phyloP scores from a whole-genome alignment of 352 stramenopile species.

The Globisporangium cylindrosporum region DNA sequence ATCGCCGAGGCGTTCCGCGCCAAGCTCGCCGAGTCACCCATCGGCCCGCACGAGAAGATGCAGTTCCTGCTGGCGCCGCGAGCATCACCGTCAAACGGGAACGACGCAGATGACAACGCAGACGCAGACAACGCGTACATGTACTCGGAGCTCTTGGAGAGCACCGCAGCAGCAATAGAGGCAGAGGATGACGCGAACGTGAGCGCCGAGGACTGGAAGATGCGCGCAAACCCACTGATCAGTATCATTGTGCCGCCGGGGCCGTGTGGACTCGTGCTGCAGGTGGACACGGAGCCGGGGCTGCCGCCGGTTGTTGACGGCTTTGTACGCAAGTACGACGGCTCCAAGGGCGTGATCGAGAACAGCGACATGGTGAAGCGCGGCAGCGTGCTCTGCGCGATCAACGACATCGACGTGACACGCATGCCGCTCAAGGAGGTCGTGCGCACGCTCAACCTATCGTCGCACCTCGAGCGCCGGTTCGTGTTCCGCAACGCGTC shows the following conservation, averaged over 20 bases:
- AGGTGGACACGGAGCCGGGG: conserved; percentile 33
- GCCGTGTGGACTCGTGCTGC: conserved; percentile 67
- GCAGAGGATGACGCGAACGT: conserved; percentile 44
- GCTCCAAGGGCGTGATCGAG: conserved; percentile 71
- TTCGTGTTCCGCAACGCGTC: conserved; percentile 64
- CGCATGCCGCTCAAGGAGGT: conserved; percentile 66
- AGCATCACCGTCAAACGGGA: neutral
- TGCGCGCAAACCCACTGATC: conserved; percentile 52
- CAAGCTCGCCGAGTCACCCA: conserved; percentile 67
- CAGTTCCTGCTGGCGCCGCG: conserved; percentile 36
- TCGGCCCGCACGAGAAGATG: conserved; percentile 73
- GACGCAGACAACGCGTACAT: conserved; percentile 1
- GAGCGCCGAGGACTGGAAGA: conserved; percentile 70
- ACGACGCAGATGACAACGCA: conserved; percentile 2
- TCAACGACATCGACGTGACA: conserved; percentile 80
- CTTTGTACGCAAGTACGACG: conserved; percentile 69
- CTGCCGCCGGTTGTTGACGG: conserved; percentile 59
- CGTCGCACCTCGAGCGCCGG: conserved; percentile 61
- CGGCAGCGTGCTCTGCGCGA: conserved; percentile 67
- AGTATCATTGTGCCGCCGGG: conserved; percentile 75
- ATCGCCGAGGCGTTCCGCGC: conserved; percentile 64
- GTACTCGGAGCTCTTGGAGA: conserved; percentile 15
- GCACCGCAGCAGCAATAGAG: conserved; percentile 9
- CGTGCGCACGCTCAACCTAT: conserved; percentile 67
- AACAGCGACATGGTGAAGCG: conserved; percentile 61